Conservation (phyloP, 768 basidiomycete genomes). For the Cystoderma amianthinum region DNA sequence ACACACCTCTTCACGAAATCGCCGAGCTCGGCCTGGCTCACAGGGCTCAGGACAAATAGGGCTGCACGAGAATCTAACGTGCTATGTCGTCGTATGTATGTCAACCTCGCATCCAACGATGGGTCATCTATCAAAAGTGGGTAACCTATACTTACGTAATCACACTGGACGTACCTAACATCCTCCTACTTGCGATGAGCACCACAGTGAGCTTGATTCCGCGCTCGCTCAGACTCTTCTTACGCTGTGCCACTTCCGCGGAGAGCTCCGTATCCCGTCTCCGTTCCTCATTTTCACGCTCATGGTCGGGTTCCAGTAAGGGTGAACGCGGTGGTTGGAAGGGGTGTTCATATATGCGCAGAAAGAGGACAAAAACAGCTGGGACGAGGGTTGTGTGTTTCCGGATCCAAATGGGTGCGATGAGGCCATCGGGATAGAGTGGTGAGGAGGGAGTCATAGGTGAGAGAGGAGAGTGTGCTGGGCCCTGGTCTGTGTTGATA, state of each 20-base stretch:
- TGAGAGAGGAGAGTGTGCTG: conserved; percentile 86
- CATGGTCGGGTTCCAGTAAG: conserved; percentile 44
- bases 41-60: conserved; percentile 91
- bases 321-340: conserved; percentile 39
- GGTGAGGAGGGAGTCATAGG: conserved; percentile 87
- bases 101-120: conserved; percentile 73
- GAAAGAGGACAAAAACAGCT: conserved; percentile 88
- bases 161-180: conserved; percentile 59
- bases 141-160: conserved; percentile 1
- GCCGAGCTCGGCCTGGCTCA: conserved; percentile 73
- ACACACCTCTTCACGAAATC: conserved; percentile 83
- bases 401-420: conserved; percentile 96
- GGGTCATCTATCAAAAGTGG: conserved; percentile 61
- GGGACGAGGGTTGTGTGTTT: conserved; percentile 92
- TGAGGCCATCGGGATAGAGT: conserved; percentile 88
- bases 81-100: conserved; percentile 81
- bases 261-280: conserved; percentile 71
- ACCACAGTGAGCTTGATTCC: conserved; percentile 94
- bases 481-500: too few species aligned
- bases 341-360: conserved; percentile 71
- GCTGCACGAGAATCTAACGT: conserved; percentile 89
- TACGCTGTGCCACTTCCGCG: conserved; percentile 70
- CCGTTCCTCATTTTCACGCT: conserved; percentile 63
- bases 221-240: conserved; percentile 75
- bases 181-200: conserved; percentile 78